Percentiles rank a stretch among this genome's conserved stretches.
Evolutionary conservation across 805 yeast species (phyloP).

Genomic region (Suhomyces xylopsoci): DNA sequence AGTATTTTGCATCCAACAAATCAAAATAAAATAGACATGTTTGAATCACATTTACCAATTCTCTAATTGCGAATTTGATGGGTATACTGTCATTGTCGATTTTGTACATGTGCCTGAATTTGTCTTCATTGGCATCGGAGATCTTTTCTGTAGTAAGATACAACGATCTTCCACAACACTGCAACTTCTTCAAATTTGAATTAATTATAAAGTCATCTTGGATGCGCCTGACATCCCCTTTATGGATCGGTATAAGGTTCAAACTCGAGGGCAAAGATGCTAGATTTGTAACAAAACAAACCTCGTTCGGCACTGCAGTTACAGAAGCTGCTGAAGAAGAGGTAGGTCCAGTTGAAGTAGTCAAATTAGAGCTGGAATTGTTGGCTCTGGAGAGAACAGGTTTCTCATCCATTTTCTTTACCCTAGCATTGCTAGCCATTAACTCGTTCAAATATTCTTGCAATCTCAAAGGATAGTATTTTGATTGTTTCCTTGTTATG

Average conservation of each 20-base stretch:
- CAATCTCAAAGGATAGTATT: conserved; percentile 50
- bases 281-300: conserved; percentile 76
- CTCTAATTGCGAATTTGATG: conserved; percentile 63
- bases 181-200: conserved; percentile 69
- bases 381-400: not conserved
- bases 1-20: conserved; percentile 60
- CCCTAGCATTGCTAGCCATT: conserved; percentile 60
- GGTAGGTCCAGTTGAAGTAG: not conserved
- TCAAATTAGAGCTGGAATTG: not conserved
- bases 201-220: conserved; percentile 66
- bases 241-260: conserved; percentile 66
- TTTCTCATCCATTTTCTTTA: conserved; percentile 48
- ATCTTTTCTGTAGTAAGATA: conserved; percentile 63
- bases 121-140: conserved; percentile 74
- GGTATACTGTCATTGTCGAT: conserved; percentile 52
- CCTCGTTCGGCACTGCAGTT: conserved; percentile 14
- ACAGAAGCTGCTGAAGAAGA: not conserved
- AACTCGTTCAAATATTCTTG: conserved; percentile 64
- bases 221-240: conserved; percentile 51
- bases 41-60: conserved; percentile 72
- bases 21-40: conserved; percentile 75
- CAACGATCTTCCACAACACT: conserved; percentile 85
- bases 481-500: conserved; percentile 45
- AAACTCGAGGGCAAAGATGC: conserved; percentile 74
- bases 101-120: conserved; percentile 72